phyloP scores from a whole-genome alignment of 2,329 filamentous ascomycete genomes.

The Ophiostoma fasciatum region DNA sequence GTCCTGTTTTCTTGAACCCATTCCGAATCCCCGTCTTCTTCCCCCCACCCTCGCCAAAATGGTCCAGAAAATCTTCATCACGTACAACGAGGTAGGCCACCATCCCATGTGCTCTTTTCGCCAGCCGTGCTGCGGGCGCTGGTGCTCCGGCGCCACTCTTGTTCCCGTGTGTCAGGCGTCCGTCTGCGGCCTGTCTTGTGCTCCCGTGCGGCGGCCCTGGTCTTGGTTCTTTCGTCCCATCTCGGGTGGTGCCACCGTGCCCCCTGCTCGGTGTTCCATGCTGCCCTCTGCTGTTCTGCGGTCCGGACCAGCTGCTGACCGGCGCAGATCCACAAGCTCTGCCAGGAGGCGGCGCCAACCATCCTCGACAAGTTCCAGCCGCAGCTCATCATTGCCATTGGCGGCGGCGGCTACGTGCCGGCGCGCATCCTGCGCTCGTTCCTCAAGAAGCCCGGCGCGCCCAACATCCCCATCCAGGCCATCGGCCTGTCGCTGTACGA shows the following conservation, averaged over 20 bases:
- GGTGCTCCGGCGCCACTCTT: too few relatives aligned
- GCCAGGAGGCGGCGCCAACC: constrained; percentile 65
- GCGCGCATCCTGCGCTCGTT: constrained; percentile 95
- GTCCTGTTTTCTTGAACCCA: too few relatives aligned
- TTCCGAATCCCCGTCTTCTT: neutral
- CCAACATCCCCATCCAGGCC: constrained; percentile 98
- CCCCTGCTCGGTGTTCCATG: too few relatives aligned
- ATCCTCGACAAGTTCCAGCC: constrained; percentile 81
- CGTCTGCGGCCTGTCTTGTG: too few relatives aligned
- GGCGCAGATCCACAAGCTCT: constrained; percentile 84
- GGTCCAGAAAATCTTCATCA: constrained; percentile 78
- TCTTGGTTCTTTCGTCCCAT: too few relatives aligned
- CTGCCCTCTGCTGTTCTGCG: too few relatives aligned
- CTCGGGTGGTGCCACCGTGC: too few relatives aligned
- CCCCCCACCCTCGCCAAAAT: constrained; percentile 34
- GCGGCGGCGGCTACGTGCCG: constrained; percentile 91
- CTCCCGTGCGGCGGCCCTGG: too few relatives aligned
- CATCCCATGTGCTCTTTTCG: neutral
- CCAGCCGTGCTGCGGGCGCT: neutral
- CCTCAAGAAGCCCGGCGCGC: constrained; percentile 70
- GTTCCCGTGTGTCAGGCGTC: too few relatives aligned
- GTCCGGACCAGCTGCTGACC: constrained; percentile 4
- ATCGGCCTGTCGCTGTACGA: constrained; percentile 98
- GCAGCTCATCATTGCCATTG: constrained; percentile 96
- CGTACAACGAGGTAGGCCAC: constrained; percentile 71